These are phyloP conservation scores for Nakataea oryzae DNA, from an alignment of 2,329 filamentous ascomycete species.

Conservation along the genomic window DNA sequence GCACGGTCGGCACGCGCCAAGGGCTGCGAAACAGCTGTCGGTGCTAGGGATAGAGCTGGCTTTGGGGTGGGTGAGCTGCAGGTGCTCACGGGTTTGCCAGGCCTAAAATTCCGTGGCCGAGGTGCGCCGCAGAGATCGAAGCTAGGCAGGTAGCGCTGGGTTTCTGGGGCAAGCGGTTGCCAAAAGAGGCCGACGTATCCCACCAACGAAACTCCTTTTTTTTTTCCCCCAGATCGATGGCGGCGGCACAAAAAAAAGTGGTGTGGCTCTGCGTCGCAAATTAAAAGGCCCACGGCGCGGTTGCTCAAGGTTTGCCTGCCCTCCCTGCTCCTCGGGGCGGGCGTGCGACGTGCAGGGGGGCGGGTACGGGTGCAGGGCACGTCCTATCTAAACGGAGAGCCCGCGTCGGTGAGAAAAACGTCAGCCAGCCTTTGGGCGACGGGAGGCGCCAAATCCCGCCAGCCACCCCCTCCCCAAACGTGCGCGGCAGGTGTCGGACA, in stretches of 20 bases:
- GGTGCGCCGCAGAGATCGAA: not conserved
- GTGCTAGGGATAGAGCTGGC: too few relatives aligned
- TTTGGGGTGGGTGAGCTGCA: not conserved
- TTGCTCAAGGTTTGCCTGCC: not conserved
- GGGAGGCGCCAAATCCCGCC: too few relatives aligned
- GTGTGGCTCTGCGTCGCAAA: not conserved
- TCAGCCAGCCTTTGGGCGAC: not conserved
- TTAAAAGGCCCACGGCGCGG: not conserved
- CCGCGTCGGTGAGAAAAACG: not conserved
- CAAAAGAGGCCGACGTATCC: not conserved
- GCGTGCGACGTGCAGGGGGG: conserved; percentile 10
- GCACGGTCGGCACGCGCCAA: not conserved
- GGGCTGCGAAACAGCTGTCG: too few relatives aligned
- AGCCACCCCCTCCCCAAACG: not conserved
- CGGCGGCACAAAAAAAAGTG: not conserved
- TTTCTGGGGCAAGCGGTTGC: not conserved
- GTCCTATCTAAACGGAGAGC: not conserved
- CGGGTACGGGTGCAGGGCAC: conserved; percentile 15
- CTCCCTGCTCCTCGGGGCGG: not conserved
- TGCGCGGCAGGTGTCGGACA: too few relatives aligned
- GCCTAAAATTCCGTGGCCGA: not conserved
- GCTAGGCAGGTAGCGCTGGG: not conserved
- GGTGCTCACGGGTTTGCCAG: not conserved
- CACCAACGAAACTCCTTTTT: not conserved
- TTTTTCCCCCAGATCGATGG: not conserved